phyloP scores from a whole-genome alignment of 2,329 filamentous ascomycete species.

The Ophiostoma angusticollis region DNA sequence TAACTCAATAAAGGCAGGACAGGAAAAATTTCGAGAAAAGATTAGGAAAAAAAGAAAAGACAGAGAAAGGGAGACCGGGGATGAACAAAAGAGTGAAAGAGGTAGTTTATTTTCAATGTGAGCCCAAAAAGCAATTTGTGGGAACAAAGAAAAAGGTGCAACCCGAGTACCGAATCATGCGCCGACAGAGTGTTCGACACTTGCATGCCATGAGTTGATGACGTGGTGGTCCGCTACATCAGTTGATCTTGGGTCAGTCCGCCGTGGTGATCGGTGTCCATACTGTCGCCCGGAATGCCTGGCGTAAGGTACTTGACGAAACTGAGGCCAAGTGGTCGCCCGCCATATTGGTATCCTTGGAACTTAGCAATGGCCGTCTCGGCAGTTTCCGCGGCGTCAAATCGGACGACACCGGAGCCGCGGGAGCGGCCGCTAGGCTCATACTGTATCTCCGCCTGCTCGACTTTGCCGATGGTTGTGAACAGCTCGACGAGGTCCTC shows the following conservation, averaged over 20 bases:
- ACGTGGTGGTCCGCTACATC: constrained; percentile 47
- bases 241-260: constrained; percentile 95
- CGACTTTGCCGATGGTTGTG: constrained; percentile 93
- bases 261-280: constrained; percentile 68
- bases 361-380: constrained; percentile 95
- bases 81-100: too few relatives aligned
- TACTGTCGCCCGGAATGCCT: constrained; percentile 49
- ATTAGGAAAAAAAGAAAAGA: constrained; percentile 11
- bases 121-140: too few relatives aligned
- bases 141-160: too few relatives aligned
- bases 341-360: constrained; percentile 93
- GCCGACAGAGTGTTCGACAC: too few relatives aligned
- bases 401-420: constrained; percentile 92
- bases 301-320: constrained; percentile 84
- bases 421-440: constrained; percentile 91
- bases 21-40: background rate
- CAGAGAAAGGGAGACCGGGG: background rate
- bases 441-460: constrained; percentile 98
- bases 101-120: too few relatives aligned
- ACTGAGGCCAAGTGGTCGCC: constrained; percentile 80
- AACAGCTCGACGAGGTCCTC: constrained; percentile 95
- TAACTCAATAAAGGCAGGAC: background rate
- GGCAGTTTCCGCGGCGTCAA: constrained; percentile 69
- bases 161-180: too few relatives aligned
- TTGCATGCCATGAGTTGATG: too few relatives aligned